Evolutionary conservation across 1,284 basidiomycete species (phyloP).

Genomic region (Cutaneotrichosporon arboriforme): DNA sequence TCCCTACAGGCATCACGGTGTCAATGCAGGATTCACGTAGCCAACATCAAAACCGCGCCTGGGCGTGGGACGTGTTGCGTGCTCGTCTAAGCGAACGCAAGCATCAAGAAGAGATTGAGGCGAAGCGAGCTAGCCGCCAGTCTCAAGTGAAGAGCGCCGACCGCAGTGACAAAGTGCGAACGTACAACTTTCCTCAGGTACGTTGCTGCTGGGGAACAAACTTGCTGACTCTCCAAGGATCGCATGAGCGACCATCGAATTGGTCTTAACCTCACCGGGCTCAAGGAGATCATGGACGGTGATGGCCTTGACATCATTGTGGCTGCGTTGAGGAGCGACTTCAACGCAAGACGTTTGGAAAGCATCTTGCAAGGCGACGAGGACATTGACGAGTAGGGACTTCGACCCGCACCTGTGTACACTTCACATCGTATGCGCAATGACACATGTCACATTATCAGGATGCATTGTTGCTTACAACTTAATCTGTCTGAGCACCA

Average conservation of each 20-base stretch:
- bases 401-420: neutral
- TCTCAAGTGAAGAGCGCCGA: slow-evolving; percentile 73
- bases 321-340: slow-evolving; percentile 59
- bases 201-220: slow-evolving; percentile 14
- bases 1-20: slow-evolving; percentile 88
- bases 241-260: slow-evolving; percentile 88
- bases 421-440: too few species aligned
- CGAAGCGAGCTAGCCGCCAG: slow-evolving; percentile 62
- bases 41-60: slow-evolving; percentile 86
- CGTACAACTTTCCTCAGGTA: slow-evolving; percentile 86
- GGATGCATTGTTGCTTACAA: too few species aligned
- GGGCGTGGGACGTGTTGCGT: slow-evolving; percentile 79
- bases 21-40: slow-evolving; percentile 98
- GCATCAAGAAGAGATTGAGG: slow-evolving; percentile 62
- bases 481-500: slow-evolving; percentile 44
- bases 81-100: slow-evolving; percentile 76
- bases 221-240: slow-evolving; percentile 53
- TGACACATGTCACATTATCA: too few species aligned
- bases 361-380: slow-evolving; percentile 55
- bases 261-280: slow-evolving; percentile 67
- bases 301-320: slow-evolving; percentile 58
- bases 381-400: slow-evolving; percentile 42
- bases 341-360: slow-evolving; percentile 63
- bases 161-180: slow-evolving; percentile 85
- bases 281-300: slow-evolving; percentile 71